Evolutionary conservation across 2,329 filamentous ascomycete species (phyloP).

Genomic region (Hortaea sp.): DNA sequence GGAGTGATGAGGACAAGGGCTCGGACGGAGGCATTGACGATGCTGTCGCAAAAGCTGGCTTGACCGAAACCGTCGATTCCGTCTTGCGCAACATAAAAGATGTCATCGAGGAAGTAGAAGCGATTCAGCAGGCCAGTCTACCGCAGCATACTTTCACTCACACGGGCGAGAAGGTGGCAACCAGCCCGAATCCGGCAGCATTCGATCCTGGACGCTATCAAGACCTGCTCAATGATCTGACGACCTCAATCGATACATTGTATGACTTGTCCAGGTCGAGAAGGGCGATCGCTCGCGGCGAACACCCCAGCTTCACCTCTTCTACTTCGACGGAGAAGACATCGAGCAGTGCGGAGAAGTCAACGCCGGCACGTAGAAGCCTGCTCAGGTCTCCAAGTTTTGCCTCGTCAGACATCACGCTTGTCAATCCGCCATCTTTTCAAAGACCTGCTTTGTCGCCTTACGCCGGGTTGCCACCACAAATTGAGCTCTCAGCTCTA

Average conservation of each 20-base stretch:
- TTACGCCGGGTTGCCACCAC: slow-evolving; percentile 31
- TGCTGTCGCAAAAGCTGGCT: slow-evolving; percentile 54
- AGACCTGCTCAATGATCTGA: slow-evolving; percentile 64
- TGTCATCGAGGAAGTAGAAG: slow-evolving; percentile 65
- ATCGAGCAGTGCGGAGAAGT: slow-evolving; percentile 6
- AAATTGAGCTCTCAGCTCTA: slow-evolving; percentile 33
- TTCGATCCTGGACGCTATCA: slow-evolving; percentile 61
- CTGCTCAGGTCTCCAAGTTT: slow-evolving; percentile 14
- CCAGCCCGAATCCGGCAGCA: slow-evolving; percentile 37
- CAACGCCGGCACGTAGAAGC: slow-evolving; percentile 6
- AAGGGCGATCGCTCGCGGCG: slow-evolving; percentile 31
- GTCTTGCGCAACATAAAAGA: slow-evolving; percentile 75
- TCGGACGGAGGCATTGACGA: slow-evolving; percentile 64
- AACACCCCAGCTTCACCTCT: slow-evolving; percentile 24
- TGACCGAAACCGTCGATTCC: slow-evolving; percentile 67
- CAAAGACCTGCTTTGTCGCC: slow-evolving; percentile 20
- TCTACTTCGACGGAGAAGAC: slow-evolving; percentile 7
- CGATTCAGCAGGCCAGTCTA: slow-evolving; percentile 46
- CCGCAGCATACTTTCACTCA: slow-evolving; percentile 12
- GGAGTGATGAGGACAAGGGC: slow-evolving; percentile 58
- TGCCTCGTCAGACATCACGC: slow-evolving; percentile 30
- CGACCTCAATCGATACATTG: slow-evolving; percentile 67
- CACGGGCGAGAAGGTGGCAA: slow-evolving; percentile 23
- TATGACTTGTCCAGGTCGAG: slow-evolving; percentile 65
- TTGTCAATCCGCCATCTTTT: slow-evolving; percentile 29